These are phyloP conservation scores for Metschnikowia dekortorum DNA, from an alignment of 805 yeast species.

Conservation along the genomic window DNA sequence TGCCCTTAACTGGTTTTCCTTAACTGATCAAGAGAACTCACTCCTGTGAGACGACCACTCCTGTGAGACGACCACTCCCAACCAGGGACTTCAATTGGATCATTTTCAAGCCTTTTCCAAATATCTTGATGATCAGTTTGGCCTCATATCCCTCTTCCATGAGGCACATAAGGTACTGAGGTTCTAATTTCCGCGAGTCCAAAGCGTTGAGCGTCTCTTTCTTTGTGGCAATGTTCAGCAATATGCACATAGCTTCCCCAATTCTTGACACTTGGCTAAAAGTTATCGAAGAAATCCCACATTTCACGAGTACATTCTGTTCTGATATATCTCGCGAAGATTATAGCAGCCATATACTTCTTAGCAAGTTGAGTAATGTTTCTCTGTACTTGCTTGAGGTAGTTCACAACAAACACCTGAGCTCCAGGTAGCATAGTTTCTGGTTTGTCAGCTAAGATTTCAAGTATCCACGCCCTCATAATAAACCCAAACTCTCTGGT, in stretches of 20 bases:
- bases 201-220: neutral
- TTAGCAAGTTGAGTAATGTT: neutral
- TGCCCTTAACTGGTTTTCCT: too few species aligned
- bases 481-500: neutral
- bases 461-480: neutral
- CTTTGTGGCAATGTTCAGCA: neutral
- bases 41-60: too few species aligned
- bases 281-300: neutral
- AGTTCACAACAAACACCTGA: neutral
- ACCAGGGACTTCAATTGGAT: too few species aligned
- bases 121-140: neutral
- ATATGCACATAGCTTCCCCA: neutral
- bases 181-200: neutral
- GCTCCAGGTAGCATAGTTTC: neutral
- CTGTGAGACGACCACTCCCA: too few species aligned
- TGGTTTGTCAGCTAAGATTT: neutral
- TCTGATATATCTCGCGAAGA: neutral
- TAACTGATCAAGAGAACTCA: too few species aligned
- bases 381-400: neutral
- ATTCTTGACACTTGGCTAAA: neutral
- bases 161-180: neutral
- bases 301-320: neutral
- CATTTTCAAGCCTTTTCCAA: neutral
- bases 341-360: neutral
- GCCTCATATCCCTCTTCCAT: neutral